A percentile compares a stretch with the other conserved stretches of the same genome.
These are phyloP conservation scores for Corchorus capsularis DNA, from an alignment of 345 rosid species.

Conservation along the genomic window DNA sequence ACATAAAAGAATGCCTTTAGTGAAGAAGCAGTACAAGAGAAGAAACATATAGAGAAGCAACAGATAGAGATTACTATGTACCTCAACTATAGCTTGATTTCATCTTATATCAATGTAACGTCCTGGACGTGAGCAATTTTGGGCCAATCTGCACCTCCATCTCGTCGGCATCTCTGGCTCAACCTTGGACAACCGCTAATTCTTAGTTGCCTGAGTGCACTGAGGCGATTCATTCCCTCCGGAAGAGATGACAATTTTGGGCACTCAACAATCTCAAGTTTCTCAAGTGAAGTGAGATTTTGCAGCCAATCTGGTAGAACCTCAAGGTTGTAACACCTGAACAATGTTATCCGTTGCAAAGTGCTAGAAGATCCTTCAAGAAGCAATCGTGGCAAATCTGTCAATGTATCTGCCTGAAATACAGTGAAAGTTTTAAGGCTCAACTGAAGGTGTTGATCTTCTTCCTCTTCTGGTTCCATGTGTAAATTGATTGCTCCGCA, in stretches of 20 bases:
- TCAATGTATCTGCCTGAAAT: too few relatives aligned
- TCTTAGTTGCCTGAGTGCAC: neutral
- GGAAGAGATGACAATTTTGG: neutral
- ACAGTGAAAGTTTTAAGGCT: neutral
- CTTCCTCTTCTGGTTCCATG: neutral
- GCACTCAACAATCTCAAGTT: neutral
- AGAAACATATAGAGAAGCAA: too few relatives aligned
- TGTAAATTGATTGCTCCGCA: neutral
- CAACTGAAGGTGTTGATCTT: neutral
- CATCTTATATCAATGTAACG: neutral
- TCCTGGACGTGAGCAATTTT: neutral
- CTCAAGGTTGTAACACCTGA: neutral
- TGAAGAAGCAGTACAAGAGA: too few relatives aligned
- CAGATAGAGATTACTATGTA: too few relatives aligned
- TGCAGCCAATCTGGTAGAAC: neutral
- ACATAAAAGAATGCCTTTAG: constrained; percentile 7
- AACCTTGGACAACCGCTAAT: neutral
- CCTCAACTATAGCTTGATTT: too few relatives aligned
- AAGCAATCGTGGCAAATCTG: neutral
- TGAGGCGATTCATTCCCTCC: neutral
- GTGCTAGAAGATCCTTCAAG: too few relatives aligned
- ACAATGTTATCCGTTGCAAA: too few relatives aligned
- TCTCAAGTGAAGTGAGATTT: neutral
- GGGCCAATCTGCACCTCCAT: neutral
- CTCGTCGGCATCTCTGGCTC: neutral